Evolutionary conservation across 148 eudicot species (phyloP), one percentile per base, ranked within the genome.

Genomic region (Camellia lanceoleosa): DNA sequence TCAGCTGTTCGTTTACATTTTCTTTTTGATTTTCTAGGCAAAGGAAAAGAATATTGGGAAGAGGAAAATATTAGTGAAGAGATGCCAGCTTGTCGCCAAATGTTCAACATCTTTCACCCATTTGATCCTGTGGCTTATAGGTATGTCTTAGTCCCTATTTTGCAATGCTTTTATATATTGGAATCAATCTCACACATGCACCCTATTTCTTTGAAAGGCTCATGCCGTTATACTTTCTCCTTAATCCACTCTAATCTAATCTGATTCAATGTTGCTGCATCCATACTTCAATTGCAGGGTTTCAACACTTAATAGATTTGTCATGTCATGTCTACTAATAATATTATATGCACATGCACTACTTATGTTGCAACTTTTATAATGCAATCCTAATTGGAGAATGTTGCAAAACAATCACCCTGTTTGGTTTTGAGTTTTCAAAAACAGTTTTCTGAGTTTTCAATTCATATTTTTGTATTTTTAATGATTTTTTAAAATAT

Each of bases 91-190:
- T 96, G 99, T 82, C 85, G 84, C 68, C 91, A 87, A 82, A 94
- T 96, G 98, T 89, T 96, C 83, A 96, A 96, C 84, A 92, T 96
- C 77, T 96, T 96, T 83, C 99, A 96, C 86, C 99, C 99, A 79
- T 96, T 90, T 87, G 99, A 96, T 86, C 99, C 99, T 63, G 99
- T 96, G 66, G 99, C 99, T 78, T 94, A 96, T 87, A 90, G 99
- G 99, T 92, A 80, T 80, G 61, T 77, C 71, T 76, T 43, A 58
- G 70, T 42, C 38, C 73, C 30, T 13, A 75, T 65, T 12, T 64
- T 10, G 10, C 3, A 15, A 64, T 72, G 7, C 13, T 72, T 44
- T 62, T 44, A 71, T 62, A 43, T 62, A 73, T 71, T 72, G 60
- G 30, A 71, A 23, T n/a, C 46, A 71, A 44, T 47, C 69, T 71